Evolutionary conservation across 2,329 filamentous ascomycete species (phyloP).

Genomic region (Aaosphaeria pasadenensis): DNA sequence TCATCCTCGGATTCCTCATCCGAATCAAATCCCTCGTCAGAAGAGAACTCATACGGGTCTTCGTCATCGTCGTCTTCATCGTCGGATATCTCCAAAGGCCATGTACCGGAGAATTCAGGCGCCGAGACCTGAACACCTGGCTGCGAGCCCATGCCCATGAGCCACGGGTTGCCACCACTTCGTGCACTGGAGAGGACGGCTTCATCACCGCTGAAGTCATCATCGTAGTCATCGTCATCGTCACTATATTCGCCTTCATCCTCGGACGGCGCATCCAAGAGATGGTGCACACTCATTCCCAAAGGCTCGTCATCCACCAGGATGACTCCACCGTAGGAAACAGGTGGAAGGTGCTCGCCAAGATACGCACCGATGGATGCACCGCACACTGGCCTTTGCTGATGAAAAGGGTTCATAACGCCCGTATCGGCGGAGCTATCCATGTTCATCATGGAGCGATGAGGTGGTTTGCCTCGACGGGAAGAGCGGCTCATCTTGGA

Average conservation of each 20-base stretch:
- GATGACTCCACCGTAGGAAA: conserved; percentile 85
- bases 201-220: conserved; percentile 21
- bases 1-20: conserved; percentile 17
- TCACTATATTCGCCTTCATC: conserved; percentile 48
- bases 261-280: conserved; percentile 68
- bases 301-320: conserved; percentile 80
- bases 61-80: conserved; percentile 43
- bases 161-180: conserved; percentile 28
- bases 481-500: conserved; percentile 50
- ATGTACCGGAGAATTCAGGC: conserved; percentile 25
- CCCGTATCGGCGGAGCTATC: conserved; percentile 35
- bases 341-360: conserved; percentile 81
- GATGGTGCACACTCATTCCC: conserved; percentile 96
- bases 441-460: conserved; percentile 41
- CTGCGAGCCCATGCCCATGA: conserved; percentile 35
- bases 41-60: conserved; percentile 41
- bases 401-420: conserved; percentile 70
- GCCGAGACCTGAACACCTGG: conserved; percentile 29
- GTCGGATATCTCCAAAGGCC: conserved; percentile 53
- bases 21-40: conserved; percentile 54
- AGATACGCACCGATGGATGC: conserved; percentile 92
- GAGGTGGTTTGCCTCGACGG: conserved; percentile 28
- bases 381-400: conserved; percentile 75
- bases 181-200: conserved; percentile 44
- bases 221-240: conserved; percentile 16